These are phyloP conservation scores for Alternaria gansuensis DNA, from an alignment of 2,329 filamentous ascomycete species.

Conservation along the genomic window DNA sequence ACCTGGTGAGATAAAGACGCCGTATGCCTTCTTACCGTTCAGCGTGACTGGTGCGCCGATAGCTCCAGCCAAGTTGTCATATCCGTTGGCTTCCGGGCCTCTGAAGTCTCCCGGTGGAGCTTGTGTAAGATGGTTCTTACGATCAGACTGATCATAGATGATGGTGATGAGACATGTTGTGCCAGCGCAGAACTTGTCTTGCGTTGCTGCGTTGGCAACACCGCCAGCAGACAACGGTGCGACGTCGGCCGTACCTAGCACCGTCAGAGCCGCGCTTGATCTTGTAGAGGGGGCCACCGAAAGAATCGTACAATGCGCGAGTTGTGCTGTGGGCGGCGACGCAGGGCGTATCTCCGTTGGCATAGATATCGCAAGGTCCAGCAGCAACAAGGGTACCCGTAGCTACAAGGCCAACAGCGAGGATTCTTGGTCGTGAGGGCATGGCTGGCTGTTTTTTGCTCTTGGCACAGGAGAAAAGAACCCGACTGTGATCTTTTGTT, in stretches of 20 bases:
- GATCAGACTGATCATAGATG: constrained; percentile 73
- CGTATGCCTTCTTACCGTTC: constrained; percentile 69
- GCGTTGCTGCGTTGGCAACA: constrained; percentile 67
- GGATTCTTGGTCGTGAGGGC: constrained; percentile 20
- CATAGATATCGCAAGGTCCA: constrained; percentile 70
- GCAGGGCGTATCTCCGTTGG: constrained; percentile 67
- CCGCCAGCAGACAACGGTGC: constrained; percentile 65
- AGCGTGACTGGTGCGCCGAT: constrained; percentile 69
- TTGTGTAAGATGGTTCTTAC: constrained; percentile 69
- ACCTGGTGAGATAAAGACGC: constrained; percentile 68
- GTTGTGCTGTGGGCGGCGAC: constrained; percentile 72
- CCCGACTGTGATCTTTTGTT: not conserved
- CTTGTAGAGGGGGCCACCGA: constrained; percentile 66
- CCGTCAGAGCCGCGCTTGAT: constrained; percentile 65
- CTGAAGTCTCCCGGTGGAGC: constrained; percentile 66
- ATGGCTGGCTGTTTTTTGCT: constrained; percentile 13
- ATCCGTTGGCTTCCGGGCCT: constrained; percentile 65
- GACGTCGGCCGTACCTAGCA: constrained; percentile 60
- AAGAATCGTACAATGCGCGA: constrained; percentile 66
- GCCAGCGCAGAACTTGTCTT: constrained; percentile 68
- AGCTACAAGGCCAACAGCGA: constrained; percentile 23
- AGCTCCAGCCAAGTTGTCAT: constrained; percentile 68
- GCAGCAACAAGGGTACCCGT: constrained; percentile 48
- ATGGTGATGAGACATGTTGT: constrained; percentile 71
- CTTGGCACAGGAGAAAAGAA: not conserved